Conservation (phyloP, 768 basidiomycete genomes). For the Lepiota venenata region DNA sequence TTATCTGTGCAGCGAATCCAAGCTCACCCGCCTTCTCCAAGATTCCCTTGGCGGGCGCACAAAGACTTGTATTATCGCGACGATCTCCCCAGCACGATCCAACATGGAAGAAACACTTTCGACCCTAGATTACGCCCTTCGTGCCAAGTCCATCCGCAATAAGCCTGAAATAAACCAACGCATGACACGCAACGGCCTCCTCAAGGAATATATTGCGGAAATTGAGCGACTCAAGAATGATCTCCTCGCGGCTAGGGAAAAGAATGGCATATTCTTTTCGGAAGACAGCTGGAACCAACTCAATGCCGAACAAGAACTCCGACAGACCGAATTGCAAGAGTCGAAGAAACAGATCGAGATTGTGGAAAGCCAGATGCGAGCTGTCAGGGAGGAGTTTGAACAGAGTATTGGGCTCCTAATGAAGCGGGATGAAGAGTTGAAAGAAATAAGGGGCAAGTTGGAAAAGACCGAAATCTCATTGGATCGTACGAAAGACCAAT, state of each 20-base stretch:
- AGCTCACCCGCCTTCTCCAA: slow-evolving; percentile 95
- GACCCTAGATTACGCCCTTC: slow-evolving; percentile 93
- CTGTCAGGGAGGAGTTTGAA: slow-evolving; percentile 87
- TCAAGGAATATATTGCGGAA: slow-evolving; percentile 92
- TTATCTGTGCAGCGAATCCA: slow-evolving; percentile 70
- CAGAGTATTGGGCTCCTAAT: slow-evolving; percentile 78
- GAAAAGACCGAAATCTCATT: slow-evolving; percentile 50
- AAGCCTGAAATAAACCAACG: slow-evolving; percentile 94
- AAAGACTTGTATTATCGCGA: slow-evolving; percentile 97
- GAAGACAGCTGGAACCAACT: slow-evolving; percentile 90
- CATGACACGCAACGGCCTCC: slow-evolving; percentile 85
- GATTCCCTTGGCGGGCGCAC: slow-evolving; percentile 98
- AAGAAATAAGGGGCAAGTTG: slow-evolving; percentile 53
- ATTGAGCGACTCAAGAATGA: slow-evolving; percentile 93
- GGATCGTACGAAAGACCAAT: slow-evolving; percentile 48
- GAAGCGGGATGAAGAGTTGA: slow-evolving; percentile 74
- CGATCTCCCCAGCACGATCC: slow-evolving; percentile 88
- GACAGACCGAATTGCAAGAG: slow-evolving; percentile 76
- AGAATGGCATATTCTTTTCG: slow-evolving; percentile 94
- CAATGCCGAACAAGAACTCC: slow-evolving; percentile 69
- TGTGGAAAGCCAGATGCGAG: slow-evolving; percentile 76
- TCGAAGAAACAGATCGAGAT: slow-evolving; percentile 80
- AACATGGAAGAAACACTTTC: slow-evolving; percentile 98
- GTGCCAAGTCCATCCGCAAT: slow-evolving; percentile 94
- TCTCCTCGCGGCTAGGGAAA: slow-evolving; percentile 86